These are phyloP conservation scores for Tulasnella sp. DNA, from an alignment of 768 basidiomycete genomes.

Conservation along the genomic window DNA sequence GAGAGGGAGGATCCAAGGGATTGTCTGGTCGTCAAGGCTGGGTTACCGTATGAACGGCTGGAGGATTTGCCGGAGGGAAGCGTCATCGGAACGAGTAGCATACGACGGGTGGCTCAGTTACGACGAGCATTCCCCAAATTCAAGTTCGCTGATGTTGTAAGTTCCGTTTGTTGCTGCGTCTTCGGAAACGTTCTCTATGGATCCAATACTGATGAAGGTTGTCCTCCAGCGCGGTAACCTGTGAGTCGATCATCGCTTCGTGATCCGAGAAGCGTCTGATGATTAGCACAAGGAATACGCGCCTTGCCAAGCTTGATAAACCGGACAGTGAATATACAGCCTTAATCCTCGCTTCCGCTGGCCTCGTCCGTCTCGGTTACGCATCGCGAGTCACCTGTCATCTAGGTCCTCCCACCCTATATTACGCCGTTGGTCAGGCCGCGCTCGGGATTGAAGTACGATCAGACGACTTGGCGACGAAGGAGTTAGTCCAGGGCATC, in stretches of 20 bases:
- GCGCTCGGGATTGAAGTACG: slow-evolving; percentile 84
- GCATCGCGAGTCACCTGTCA: slow-evolving; percentile 65
- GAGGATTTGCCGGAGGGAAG: slow-evolving; percentile 79
- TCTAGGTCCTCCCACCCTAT: slow-evolving; percentile 61
- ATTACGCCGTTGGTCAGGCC: slow-evolving; percentile 90
- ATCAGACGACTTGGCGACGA: slow-evolving; percentile 46
- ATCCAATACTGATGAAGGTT: slow-evolving; percentile 1
- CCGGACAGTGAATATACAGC: slow-evolving; percentile 71
- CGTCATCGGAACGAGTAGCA: slow-evolving; percentile 92
- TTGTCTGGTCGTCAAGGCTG: slow-evolving; percentile 75
- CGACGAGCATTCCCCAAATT: slow-evolving; percentile 65
- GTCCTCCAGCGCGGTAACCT: slow-evolving; percentile 65
- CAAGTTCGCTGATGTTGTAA: slow-evolving; percentile 78
- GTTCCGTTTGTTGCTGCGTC: slow-evolving; percentile 28
- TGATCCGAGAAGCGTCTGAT: not conserved
- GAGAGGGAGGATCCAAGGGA: slow-evolving; percentile 86
- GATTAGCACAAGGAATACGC: slow-evolving; percentile 56
- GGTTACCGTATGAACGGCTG: slow-evolving; percentile 54
- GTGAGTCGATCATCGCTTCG: slow-evolving; percentile 40
- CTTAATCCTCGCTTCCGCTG: slow-evolving; percentile 87
- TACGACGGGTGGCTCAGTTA: slow-evolving; percentile 84
- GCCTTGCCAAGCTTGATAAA: slow-evolving; percentile 82
- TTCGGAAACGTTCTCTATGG: not conserved
- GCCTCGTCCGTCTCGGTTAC: slow-evolving; percentile 71
- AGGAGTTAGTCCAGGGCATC: slow-evolving; percentile 52